Evolutionary conservation across 2,329 filamentous ascomycete genomes (phyloP).

Genomic region (Fusarium sp.): DNA sequence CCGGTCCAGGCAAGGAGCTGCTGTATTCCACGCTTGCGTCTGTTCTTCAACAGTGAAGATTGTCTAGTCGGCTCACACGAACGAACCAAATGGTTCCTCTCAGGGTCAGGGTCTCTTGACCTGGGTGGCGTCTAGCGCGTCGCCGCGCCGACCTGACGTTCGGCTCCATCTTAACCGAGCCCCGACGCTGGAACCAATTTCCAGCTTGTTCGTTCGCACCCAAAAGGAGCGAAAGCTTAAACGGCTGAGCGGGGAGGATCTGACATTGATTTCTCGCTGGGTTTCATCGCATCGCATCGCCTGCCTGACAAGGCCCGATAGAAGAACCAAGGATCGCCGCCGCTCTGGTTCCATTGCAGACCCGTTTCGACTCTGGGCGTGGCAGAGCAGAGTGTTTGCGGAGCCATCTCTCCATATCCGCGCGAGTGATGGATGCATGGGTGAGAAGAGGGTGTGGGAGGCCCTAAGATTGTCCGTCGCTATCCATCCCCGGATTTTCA

Average conservation of each 20-base stretch:
- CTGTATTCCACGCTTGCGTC: conserved; percentile 1
- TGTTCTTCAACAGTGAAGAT: conserved; percentile 2
- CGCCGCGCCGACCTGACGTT: conserved; percentile 29
- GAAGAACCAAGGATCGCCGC: conserved; percentile 21
- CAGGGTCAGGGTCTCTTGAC: conserved; percentile 20
- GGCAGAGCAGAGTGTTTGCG: not conserved
- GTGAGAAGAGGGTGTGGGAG: conserved; percentile 24
- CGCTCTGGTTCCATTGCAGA: conserved; percentile 25
- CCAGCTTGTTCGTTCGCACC: not conserved
- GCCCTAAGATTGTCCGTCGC: conserved; percentile 23
- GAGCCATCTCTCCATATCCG: conserved; percentile 22
- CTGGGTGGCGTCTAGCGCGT: conserved; percentile 32
- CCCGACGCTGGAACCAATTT: conserved; percentile 9
- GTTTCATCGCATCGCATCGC: conserved; percentile 5
- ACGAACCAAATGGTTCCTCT: conserved; percentile 20
- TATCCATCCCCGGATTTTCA: conserved; percentile 38
- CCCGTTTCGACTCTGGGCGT: conserved; percentile 19
- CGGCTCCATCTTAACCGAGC: conserved; percentile 26
- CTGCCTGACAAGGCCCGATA: conserved; percentile 4
- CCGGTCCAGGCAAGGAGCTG: conserved; percentile 33
- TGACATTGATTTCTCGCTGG: conserved; percentile 4
- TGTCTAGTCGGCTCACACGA: not conserved
- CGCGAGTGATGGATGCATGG: conserved; percentile 22
- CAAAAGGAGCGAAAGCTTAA: not conserved
- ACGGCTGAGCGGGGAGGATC: conserved; percentile 16